A percentile compares a stretch with the other conserved stretches of the same genome.
phyloP scores from a whole-genome alignment of 2,329 filamentous ascomycete species.

The Alternaria triticina region DNA sequence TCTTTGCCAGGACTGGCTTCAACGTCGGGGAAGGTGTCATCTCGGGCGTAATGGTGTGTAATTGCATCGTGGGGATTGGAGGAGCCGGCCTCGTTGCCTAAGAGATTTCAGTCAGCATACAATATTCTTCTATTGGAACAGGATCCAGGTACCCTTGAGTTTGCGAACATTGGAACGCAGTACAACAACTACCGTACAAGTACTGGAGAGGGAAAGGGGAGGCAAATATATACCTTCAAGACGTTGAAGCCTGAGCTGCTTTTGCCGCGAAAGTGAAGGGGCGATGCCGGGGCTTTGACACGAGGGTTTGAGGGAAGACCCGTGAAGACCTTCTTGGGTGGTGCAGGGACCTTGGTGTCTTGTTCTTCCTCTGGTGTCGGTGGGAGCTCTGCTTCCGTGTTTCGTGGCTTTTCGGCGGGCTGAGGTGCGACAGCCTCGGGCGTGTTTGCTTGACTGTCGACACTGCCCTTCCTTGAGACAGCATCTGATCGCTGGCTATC shows the following conservation, averaged over 20 bases:
- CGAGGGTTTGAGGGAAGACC: constrained; percentile 43
- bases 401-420: constrained; percentile 6
- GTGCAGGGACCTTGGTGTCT: constrained; percentile 14
- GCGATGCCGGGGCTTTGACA: constrained; percentile 24
- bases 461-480: constrained; percentile 1
- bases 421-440: background rate
- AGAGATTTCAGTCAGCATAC: background rate
- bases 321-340: constrained; percentile 32
- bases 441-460: background rate
- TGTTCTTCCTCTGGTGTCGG: constrained; percentile 40
- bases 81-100: constrained; percentile 33
- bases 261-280: constrained; percentile 43
- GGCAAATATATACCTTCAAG: constrained; percentile 43
- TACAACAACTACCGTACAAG: constrained; percentile 24
- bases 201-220: constrained; percentile 30
- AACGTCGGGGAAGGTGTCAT: constrained; percentile 37
- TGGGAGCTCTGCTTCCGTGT: constrained; percentile 27
- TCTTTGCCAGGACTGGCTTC: constrained; percentile 20
- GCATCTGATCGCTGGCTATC: constrained; percentile 11
- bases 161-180: constrained; percentile 11
- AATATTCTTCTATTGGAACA: background rate
- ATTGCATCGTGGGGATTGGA: constrained; percentile 17
- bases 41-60: constrained; percentile 37
- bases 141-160: constrained; percentile 12
- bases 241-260: constrained; percentile 48